Conservation (phyloP, 208 protist species). For the Wallacemonas sp. region DNA sequence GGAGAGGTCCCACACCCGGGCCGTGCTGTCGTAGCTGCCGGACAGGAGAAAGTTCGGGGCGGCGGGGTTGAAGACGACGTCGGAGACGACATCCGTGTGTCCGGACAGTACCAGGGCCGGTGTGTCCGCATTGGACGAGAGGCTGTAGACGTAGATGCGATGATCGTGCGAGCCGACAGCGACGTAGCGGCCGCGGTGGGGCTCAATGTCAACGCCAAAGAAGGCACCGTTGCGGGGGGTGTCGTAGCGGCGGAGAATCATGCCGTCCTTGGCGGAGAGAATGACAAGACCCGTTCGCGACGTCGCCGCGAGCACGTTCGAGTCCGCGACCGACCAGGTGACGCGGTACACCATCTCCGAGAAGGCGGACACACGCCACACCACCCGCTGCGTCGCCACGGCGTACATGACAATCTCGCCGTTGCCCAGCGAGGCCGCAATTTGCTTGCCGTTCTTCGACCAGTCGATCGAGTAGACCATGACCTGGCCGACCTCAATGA, state of each 20-base stretch:
- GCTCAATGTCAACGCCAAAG: conserved; percentile 77
- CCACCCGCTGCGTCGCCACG: conserved; percentile 60
- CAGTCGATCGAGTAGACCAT: conserved; percentile 80
- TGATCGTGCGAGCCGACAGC: conserved; percentile 88
- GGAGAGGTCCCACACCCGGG: conserved; percentile 91
- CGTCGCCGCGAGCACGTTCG: conserved; percentile 58
- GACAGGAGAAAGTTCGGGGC: conserved; percentile 78
- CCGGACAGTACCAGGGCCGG: conserved; percentile 63
- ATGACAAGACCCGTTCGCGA: conserved; percentile 58
- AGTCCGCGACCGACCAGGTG: conserved; percentile 49
- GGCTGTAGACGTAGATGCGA: conserved; percentile 74
- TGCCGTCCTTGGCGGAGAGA: conserved; percentile 71
- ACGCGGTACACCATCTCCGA: conserved; percentile 50
- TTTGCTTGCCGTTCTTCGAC: conserved; percentile 82
- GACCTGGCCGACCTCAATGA: conserved; percentile 63
- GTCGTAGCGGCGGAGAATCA: conserved; percentile 67
- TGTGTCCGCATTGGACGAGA: conserved; percentile 48
- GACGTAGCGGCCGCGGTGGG: conserved; percentile 57
- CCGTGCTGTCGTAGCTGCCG: conserved; percentile 85
- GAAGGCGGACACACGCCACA: conserved; percentile 62
- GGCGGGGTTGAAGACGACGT: conserved; percentile 78
- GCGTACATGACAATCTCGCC: conserved; percentile 80
- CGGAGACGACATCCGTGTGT: conserved; percentile 77
- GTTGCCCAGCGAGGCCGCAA: conserved; percentile 66
- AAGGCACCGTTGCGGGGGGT: conserved; percentile 36